Base-by-base conservation (phyloP, 768 basidiomycete genomes). In the Leucocoprinus sp. region DNA sequence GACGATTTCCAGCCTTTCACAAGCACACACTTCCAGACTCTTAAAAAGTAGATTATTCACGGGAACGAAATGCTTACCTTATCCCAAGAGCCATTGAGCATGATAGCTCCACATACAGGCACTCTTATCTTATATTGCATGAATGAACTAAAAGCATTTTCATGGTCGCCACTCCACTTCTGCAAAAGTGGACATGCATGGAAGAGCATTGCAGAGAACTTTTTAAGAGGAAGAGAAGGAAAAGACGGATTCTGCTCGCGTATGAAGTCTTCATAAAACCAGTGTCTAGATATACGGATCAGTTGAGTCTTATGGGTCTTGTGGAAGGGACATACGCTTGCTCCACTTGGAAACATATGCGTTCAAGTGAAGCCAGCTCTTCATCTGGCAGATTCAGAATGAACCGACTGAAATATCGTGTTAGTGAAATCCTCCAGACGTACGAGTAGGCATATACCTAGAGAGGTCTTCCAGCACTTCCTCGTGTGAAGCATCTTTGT, bases 181-280 rank as follows among this genome's bases (percentile, higher is more conserved):
- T 82, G 78, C 38, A 93, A 70, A 47, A 93, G 64, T 21, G 91
- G 89, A 58, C 88, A 93, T 42, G 79, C 79, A 52, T 78, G 77
- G 65, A 97, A 93, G 56, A 98, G 68, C 71, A 88, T 84, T 41
- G 85, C 84, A 23, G 92, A 95, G 66, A 99, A 99, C 57, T 80
- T 84, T 70, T 93, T 92, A 55, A 98, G 79, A 14, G 84, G 79
- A 50, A 92, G 71, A 1, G 92, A 86, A 1, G 92, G 95, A 34
- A 97, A 81, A 48, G 80, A 78, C 7, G 84, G 82, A 47, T 92
- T 87, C 64, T 87, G 78, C 60, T 93, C 92, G 34, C 96, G 87
- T 52, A 98, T 82, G 56, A 96, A 98, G 63, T 99, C 96, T 70
- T 98, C 96, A 57, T 99, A 99, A 64, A 90, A 99, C 95, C 95